These are phyloP conservation scores for Solanum piurae DNA, from an alignment of 257 asterid genomes.

Conservation along the genomic window DNA sequence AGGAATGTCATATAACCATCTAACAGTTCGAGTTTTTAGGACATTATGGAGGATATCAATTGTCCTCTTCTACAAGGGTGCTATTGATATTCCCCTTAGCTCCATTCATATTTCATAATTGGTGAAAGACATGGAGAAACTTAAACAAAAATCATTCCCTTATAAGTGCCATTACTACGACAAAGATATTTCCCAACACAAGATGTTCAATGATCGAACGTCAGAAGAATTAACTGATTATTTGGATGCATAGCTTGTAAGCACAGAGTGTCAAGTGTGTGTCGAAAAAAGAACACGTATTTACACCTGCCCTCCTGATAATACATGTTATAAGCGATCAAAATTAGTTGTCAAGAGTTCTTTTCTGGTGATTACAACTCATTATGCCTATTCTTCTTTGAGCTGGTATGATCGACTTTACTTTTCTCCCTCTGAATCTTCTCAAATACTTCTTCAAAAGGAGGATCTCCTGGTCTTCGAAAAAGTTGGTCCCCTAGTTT, in stretches of 20 bases:
- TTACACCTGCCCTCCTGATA: neutral
- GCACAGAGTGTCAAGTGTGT: neutral
- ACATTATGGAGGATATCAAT: neutral
- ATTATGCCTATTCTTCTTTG: constrained; percentile 13
- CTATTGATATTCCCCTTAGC: neutral
- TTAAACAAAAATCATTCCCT: neutral
- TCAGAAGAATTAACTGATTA: neutral
- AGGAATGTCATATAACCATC: neutral
- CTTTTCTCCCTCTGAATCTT: constrained; percentile 31
- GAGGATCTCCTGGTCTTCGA: constrained; percentile 76
- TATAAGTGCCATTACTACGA: neutral
- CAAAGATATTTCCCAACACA: too few species aligned
- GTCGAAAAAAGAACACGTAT: neutral
- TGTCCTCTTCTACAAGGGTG: neutral
- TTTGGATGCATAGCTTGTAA: neutral
- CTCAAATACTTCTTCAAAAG: constrained; percentile 56
- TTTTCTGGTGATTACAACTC: constrained; percentile 33
- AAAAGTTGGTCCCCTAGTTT: constrained; percentile 77
- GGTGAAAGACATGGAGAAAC: neutral
- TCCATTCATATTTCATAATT: neutral
- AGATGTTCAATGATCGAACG: neutral
- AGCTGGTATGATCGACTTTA: neutral
- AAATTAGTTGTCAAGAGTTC: neutral
- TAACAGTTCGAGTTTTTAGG: neutral
- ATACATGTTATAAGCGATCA: neutral